Conservation (phyloP, 768 basidiomycete species). For the Xanthoconium purpureum region DNA sequence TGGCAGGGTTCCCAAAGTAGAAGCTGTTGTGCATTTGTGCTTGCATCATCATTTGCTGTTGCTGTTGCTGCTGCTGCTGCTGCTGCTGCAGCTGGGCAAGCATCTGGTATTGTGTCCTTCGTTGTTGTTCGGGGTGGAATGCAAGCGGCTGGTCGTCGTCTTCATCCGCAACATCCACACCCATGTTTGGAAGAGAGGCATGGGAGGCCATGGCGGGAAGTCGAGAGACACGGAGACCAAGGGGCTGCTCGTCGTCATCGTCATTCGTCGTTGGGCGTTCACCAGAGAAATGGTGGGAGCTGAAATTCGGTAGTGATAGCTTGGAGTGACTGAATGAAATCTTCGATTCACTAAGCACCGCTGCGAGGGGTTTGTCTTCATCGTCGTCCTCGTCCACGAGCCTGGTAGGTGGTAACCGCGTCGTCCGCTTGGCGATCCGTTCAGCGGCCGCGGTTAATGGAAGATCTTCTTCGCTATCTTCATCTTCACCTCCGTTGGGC, state of each 20-base stretch:
- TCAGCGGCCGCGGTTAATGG: conserved; percentile 67
- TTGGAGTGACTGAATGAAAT: conserved; percentile 42
- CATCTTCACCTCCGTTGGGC: conserved; percentile 26
- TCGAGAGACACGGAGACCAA: conserved; percentile 65
- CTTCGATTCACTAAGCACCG: conserved; percentile 49
- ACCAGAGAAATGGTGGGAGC: conserved; percentile 35
- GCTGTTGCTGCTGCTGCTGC: conserved; percentile 51
- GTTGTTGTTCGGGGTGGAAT: conserved; percentile 76
- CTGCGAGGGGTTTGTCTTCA: conserved; percentile 61
- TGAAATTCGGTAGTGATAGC: conserved; percentile 42
- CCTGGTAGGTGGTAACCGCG: conserved; percentile 22
- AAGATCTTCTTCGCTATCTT: conserved; percentile 76
- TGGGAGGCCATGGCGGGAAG: conserved; percentile 26
- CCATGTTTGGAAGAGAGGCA: conserved; percentile 25
- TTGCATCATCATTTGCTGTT: conserved; percentile 72
- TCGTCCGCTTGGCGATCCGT: conserved; percentile 49
- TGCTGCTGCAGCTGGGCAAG: conserved; percentile 47
- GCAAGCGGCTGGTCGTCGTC: conserved; percentile 73
- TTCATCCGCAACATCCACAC: conserved; percentile 46
- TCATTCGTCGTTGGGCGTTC: conserved; percentile 29
- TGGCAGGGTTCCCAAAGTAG: conserved; percentile 63
- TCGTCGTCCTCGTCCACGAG: conserved; percentile 48
- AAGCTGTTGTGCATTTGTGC: conserved; percentile 73
- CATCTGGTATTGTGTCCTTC: conserved; percentile 55
- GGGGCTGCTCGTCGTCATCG: conserved; percentile 68